A percentile compares a stretch with the other conserved stretches of the same genome.
These are phyloP conservation scores for Mycena latifolia DNA, from an alignment of 768 basidiomycete genomes.

Conservation along the genomic window DNA sequence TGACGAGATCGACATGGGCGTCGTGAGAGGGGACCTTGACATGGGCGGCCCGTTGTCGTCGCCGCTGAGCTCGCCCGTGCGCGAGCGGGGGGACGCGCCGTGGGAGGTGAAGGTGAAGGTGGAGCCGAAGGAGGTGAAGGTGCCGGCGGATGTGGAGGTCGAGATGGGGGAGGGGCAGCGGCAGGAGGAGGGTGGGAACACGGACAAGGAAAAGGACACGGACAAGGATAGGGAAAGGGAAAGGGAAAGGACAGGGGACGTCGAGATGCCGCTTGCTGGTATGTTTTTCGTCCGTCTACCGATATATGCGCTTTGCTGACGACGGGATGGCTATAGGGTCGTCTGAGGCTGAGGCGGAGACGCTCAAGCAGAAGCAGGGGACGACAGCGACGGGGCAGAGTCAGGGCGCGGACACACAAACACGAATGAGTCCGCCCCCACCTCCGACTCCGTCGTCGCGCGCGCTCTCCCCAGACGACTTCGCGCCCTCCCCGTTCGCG, in stretches of 20 bases:
- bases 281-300: neutral
- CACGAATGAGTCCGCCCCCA: neutral
- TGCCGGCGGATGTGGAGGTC: neutral
- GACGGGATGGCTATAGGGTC: too few species aligned
- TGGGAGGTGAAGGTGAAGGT: conserved; percentile 11
- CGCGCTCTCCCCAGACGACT: conserved; percentile 32
- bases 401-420: too few species aligned
- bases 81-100: conserved; percentile 17
- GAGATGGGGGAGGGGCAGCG: neutral
- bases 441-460: neutral
- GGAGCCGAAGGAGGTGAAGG: neutral
- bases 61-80: conserved; percentile 17
- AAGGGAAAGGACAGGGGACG: neutral
- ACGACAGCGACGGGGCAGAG: too few species aligned
- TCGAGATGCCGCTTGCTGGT: neutral
- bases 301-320: too few species aligned
- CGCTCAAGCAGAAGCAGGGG: too few species aligned
- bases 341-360: too few species aligned
- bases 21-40: neutral
- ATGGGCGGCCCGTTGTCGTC: too few species aligned
- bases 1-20: conserved; percentile 37
- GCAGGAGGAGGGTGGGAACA: neutral
- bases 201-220: too few species aligned
- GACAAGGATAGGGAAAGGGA: neutral
- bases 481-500: conserved; percentile 35